Percentiles rank a stretch among this genome's conserved stretches.
phyloP scores from a whole-genome alignment of 2,329 filamentous ascomycete genomes.

The Trichophyton schoenleinii region DNA sequence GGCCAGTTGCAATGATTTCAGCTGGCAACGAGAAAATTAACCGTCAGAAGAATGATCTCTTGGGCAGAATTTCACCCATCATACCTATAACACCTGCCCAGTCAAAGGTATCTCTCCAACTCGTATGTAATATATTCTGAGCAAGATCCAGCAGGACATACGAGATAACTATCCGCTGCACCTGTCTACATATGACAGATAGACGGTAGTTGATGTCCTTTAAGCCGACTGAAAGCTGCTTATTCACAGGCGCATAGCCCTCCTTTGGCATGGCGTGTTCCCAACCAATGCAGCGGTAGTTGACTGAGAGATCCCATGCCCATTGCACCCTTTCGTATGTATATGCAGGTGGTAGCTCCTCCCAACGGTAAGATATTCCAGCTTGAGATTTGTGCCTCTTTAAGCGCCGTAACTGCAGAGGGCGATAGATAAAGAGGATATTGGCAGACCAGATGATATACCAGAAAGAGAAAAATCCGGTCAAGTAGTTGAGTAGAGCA shows the following conservation, averaged over 20 bases:
- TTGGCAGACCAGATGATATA: not conserved
- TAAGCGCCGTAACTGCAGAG: not conserved
- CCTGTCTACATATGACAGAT: not conserved
- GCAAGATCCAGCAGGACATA: not conserved
- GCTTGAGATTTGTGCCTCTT: not conserved
- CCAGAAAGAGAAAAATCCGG: not conserved
- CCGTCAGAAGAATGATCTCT: not conserved
- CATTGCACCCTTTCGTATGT: not conserved
- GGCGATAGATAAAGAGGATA: not conserved
- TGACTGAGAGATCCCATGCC: not conserved
- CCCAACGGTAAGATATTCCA: not conserved
- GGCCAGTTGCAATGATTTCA: not conserved
- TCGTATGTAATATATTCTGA: not conserved
- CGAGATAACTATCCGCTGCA: not conserved
- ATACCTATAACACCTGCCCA: not conserved
- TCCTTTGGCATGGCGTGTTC: not conserved
- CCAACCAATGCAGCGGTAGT: not conserved
- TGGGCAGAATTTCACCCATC: not conserved
- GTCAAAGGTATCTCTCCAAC: not conserved
- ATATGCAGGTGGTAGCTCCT: not conserved
- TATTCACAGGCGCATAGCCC: not conserved
- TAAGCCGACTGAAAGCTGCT: not conserved
- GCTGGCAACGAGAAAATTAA: not conserved
- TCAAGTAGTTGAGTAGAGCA: not conserved
- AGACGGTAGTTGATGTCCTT: not conserved